phyloP scores from a whole-genome alignment of 2,329 filamentous ascomycete genomes.

The Monilinia polystroma region DNA sequence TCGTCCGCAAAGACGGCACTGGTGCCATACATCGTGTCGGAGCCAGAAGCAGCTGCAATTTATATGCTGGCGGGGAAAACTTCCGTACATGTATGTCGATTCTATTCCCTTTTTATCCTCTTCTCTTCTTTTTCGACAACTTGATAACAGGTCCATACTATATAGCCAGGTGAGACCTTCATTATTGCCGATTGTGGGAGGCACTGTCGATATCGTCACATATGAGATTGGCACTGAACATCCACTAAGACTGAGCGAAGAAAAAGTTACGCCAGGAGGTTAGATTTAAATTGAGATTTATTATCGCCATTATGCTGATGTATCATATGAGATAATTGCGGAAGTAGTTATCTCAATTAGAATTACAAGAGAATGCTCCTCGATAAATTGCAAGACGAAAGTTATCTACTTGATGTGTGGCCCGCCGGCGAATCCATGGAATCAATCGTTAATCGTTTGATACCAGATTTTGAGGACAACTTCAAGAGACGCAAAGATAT shows the following conservation, averaged over 20 bases:
- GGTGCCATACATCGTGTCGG: constrained; percentile 33
- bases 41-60: constrained; percentile 38
- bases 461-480: constrained; percentile 12
- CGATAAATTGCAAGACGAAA: constrained; percentile 8
- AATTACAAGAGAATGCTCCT: constrained; percentile 17
- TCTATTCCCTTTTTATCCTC: neutral
- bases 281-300: neutral
- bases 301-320: neutral
- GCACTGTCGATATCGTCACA: constrained; percentile 35
- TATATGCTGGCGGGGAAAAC: constrained; percentile 28
- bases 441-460: constrained; percentile 12
- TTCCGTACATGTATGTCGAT: constrained; percentile 8
- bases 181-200: constrained; percentile 34
- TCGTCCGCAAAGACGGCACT: neutral
- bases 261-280: constrained; percentile 28
- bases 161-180: constrained; percentile 32
- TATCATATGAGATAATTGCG: constrained; percentile 25
- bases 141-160: neutral
- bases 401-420: constrained; percentile 15
- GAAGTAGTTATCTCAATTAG: constrained; percentile 27
- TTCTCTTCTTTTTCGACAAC: neutral
- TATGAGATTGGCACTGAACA: constrained; percentile 31
- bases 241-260: constrained; percentile 32
- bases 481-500: constrained; percentile 16
- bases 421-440: constrained; percentile 9